Evolutionary conservation across 305 asterid genomes (phyloP).

Genomic region (Fraxinus floribunda): DNA sequence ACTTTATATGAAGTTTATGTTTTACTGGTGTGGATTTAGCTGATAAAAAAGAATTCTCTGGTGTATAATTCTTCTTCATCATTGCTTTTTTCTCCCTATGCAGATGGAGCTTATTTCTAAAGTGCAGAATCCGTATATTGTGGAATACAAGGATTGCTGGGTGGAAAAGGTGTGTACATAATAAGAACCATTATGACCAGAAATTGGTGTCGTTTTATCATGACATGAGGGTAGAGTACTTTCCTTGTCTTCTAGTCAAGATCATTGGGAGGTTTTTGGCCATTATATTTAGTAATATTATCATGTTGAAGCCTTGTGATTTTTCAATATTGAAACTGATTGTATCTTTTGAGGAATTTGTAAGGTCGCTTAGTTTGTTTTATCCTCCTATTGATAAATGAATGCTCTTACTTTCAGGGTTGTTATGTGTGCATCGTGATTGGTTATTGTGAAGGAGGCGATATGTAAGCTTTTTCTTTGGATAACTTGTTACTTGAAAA

Average conservation of each 20-base stretch:
- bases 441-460: constrained; percentile 98
- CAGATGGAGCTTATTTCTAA: constrained; percentile 98
- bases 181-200: neutral
- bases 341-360: neutral
- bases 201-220: neutral
- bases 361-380: neutral
- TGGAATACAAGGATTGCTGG: constrained; percentile 98
- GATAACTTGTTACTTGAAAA: neutral
- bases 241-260: neutral
- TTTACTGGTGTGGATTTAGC: neutral
- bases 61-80: constrained; percentile 9
- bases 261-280: neutral
- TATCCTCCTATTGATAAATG: constrained; percentile 18
- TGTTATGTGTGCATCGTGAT: constrained; percentile 96
- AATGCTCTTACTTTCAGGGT: constrained; percentile 56
- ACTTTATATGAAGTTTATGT: neutral
- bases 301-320: neutral
- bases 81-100: constrained; percentile 21
- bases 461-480: constrained; percentile 64
- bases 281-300: neutral
- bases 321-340: neutral
- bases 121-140: constrained; percentile 73
- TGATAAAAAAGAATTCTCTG: neutral
- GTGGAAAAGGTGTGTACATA: constrained; percentile 80
- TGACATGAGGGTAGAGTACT: neutral